Evolutionary conservation across 257 asterid species (phyloP), one percentile per base, ranked within the genome.

Genomic region (Capsicum baccatum): DNA sequence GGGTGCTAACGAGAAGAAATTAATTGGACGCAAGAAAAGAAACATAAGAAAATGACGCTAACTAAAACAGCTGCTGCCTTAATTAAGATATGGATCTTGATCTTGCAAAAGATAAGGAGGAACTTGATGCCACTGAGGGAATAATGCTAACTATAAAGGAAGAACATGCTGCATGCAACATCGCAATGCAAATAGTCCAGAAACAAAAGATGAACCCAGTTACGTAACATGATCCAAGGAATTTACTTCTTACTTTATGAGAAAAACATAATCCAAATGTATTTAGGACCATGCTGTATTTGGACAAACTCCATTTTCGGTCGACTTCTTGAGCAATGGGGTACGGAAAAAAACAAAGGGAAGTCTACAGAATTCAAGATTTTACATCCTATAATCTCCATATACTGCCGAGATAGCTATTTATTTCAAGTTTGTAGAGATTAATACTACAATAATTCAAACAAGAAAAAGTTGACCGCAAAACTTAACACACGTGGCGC

Each of bases 181-280:
- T 17, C 9, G 15, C 78, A 68, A 39, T 17, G 35, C 16, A 44
- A 9, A 70, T 50, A 47, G 56, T 17, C 56, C 56, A 70, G 21
- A 63, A 47, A 71, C 37, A 71, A 70, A 70, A 10, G 17, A n/a
- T 47, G 57, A 71, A n/a, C 37, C 37, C 58, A 47, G 37, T n/a
- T 47, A 71, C 15, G 17, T 5, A 71, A n/a, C 60, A 73, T 73
- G 9, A 71, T 71, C 48, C 10, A 68, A 68, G 76, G 76, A 68
- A 37, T 68, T 67, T 68, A 68, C 13, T 68, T 37, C 54, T 68
- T 68, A 68, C 76, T 68, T 68, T 68, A 37, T 68, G n/a, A 37
- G 52, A 37, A 68, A 68, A 37, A 37, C 13, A 39, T 37, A 68
- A 14, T 37, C 76, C 79, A 44, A 17, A 48, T 17, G 55, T 17